Percentiles rank a stretch among this genome's conserved stretches.
Evolutionary conservation across 2,329 filamentous ascomycete genomes (phyloP).

Genomic region (Fusarium beomiforme): DNA sequence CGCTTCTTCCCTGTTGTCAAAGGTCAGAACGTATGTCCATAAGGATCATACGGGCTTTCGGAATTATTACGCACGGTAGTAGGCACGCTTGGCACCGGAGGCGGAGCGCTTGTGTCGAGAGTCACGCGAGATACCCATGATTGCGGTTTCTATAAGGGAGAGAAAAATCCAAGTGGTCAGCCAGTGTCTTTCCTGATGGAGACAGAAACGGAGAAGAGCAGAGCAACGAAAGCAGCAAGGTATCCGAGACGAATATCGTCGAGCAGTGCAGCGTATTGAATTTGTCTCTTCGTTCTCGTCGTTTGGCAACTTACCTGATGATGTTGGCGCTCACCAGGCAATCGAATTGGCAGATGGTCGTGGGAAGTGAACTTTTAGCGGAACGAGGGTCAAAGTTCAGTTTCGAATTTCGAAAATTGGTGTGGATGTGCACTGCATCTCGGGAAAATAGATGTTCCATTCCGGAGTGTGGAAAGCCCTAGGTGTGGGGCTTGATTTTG

Average conservation of each 20-base stretch:
- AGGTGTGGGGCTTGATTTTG: background rate
- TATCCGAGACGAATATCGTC: slow-evolving; percentile 38
- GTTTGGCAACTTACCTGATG: slow-evolving; percentile 58
- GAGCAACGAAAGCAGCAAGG: slow-evolving; percentile 37
- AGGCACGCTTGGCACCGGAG: slow-evolving; percentile 96
- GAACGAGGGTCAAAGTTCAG: slow-evolving; percentile 46
- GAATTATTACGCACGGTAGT: slow-evolving; percentile 78
- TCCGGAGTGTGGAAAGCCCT: slow-evolving; percentile 18
- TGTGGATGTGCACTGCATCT: too few species aligned
- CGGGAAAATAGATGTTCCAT: slow-evolving; percentile 40
- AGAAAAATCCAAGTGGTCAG: slow-evolving; percentile 38
- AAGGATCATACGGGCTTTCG: slow-evolving; percentile 73
- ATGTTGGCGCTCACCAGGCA: slow-evolving; percentile 59
- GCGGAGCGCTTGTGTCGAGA: slow-evolving; percentile 99
- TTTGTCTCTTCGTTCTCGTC: slow-evolving; percentile 30
- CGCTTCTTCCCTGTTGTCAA: slow-evolving; percentile 85
- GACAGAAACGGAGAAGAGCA: slow-evolving; percentile 5
- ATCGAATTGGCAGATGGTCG: slow-evolving; percentile 56
- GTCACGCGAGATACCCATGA: slow-evolving; percentile 99
- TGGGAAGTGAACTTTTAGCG: slow-evolving; percentile 51
- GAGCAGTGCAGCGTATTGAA: slow-evolving; percentile 37
- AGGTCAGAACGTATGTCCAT: slow-evolving; percentile 78
- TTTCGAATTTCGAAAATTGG: background rate
- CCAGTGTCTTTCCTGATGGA: background rate
- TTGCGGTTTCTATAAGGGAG: slow-evolving; percentile 72